Evolutionary conservation across 2,329 filamentous ascomycete genomes (phyloP).

Genomic region (Talaromyces islandicus): DNA sequence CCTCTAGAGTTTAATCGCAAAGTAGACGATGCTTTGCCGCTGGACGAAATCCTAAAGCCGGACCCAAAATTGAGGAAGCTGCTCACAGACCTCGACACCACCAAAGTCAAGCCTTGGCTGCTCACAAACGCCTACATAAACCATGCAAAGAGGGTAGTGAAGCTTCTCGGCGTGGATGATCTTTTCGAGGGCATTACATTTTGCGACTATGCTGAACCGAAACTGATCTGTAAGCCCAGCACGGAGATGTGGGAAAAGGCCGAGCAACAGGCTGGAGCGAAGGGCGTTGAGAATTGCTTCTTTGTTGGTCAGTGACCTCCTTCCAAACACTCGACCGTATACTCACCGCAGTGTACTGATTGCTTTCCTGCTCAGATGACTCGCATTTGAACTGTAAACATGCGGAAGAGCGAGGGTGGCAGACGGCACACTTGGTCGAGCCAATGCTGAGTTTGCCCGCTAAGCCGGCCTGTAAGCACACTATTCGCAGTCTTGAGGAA

Average conservation of each 20-base stretch:
- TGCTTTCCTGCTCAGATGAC: constrained; percentile 55
- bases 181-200: constrained; percentile 92
- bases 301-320: constrained; percentile 70
- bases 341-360: constrained; percentile 8
- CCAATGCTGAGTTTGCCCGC: constrained; percentile 59
- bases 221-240: constrained; percentile 81
- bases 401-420: constrained; percentile 79
- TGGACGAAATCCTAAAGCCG: constrained; percentile 77
- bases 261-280: constrained; percentile 74
- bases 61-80: constrained; percentile 68
- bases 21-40: constrained; percentile 88
- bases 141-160: constrained; percentile 77
- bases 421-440: constrained; percentile 77
- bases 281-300: constrained; percentile 67
- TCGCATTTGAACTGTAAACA: constrained; percentile 74
- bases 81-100: constrained; percentile 73
- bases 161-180: constrained; percentile 74
- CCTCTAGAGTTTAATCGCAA: constrained; percentile 89
- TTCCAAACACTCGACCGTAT: neutral
- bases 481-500: constrained; percentile 71
- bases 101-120: constrained; percentile 84
- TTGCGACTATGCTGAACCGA: constrained; percentile 74
- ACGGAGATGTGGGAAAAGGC: constrained; percentile 79
- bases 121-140: constrained; percentile 94
- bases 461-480: constrained; percentile 62